Evolutionary conservation across 257 asterid genomes (phyloP).

Genomic region (Phtheirospermum japonicum): DNA sequence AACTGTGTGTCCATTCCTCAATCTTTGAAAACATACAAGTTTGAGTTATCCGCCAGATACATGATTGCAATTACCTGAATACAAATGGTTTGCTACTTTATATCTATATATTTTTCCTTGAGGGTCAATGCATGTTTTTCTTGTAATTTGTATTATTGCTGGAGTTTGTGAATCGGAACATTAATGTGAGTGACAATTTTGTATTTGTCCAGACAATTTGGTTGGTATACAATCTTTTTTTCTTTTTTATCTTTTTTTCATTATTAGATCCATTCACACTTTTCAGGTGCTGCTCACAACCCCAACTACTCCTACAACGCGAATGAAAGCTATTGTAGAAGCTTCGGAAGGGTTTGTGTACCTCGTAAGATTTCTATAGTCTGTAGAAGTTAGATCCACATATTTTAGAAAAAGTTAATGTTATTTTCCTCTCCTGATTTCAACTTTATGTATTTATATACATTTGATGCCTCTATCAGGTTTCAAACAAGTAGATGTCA

Average conservation of each 20-base stretch:
- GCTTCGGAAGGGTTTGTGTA: slow-evolving; percentile 86
- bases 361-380: slow-evolving; percentile 54
- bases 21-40: slow-evolving; percentile 10
- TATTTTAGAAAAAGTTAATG: neutral
- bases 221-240: neutral
- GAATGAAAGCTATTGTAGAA: slow-evolving; percentile 78
- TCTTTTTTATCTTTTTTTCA: neutral
- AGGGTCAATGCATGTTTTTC: slow-evolving; percentile 11
- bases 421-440: neutral
- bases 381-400: neutral
- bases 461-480: neutral
- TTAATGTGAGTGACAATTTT: neutral
- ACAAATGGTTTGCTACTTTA: neutral
- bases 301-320: slow-evolving; percentile 71
- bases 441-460: neutral
- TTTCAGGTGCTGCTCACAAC: slow-evolving; percentile 83
- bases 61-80: neutral
- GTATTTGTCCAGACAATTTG: neutral
- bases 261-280: slow-evolving; percentile 11
- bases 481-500: neutral
- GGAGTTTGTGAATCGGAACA: too few species aligned
- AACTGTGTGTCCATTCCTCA: slow-evolving; percentile 8
- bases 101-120: neutral
- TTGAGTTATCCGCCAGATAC: slow-evolving; percentile 8
- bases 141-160: too few species aligned